Evolutionary conservation across 331 rosid species (phyloP), one percentile per base, ranked within the genome.

Genomic region (Spiraea crenata): DNA sequence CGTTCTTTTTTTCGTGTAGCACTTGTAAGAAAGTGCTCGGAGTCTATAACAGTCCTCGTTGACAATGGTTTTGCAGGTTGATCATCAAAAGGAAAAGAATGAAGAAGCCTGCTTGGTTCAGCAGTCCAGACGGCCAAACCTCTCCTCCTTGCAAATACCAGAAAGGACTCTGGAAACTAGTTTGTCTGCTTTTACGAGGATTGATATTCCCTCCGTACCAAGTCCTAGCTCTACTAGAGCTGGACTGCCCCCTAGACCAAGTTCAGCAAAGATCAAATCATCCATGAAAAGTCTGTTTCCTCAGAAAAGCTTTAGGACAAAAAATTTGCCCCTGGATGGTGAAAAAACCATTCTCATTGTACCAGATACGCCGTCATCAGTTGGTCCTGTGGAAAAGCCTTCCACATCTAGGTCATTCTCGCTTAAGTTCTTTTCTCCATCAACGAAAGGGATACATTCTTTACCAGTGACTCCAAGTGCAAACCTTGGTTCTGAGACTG

Each of bases 191-290:
- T 82, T 75, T 78, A 70, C 83, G 46, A 83, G 71, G 72, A 68
- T 72, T n/a, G 92, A 89, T 68, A 57, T 64, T 61, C 71, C 81
- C 31, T 78, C 74, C 0, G 46, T 58, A 37, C 46, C 89, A 39
- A 85, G 87, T 75, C 86, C 88, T 35, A 79, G 84, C 79, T 82
- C 89, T 9, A 42, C 61, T 9, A 84, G 86, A 77, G 86, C 77
- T 49, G 89, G 91, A 58, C 81, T 90, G 60, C 96, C 96, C 6
- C 93, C 93, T 34, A 82, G 84, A 77, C 87, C 88, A n/a, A 86
- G 63, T 75, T 90, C 89, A 41, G 83, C 85, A n/a, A 82, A 79
- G 81, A 59, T 74, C 79, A 90, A 80, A 69, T 72, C 93, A 60
- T 79, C 90, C 9, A 72, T 80, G 72, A 88, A 80, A 74, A 74